phyloP scores from a whole-genome alignment of 257 asterid species.

The Handroanthus guayacan region DNA sequence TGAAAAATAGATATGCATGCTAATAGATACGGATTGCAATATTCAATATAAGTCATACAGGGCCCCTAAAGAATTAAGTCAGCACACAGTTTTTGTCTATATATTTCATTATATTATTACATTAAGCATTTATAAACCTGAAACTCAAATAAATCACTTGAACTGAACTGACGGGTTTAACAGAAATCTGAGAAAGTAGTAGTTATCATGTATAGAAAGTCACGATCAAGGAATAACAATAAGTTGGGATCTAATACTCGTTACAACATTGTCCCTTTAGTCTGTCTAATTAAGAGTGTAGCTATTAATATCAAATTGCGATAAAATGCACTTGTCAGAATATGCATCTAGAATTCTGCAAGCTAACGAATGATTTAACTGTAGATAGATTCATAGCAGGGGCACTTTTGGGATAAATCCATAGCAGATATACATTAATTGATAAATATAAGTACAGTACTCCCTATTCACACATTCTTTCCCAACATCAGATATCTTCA shows the following conservation, averaged over 20 bases:
- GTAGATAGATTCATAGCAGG: neutral
- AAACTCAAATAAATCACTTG: slow-evolving; percentile 5
- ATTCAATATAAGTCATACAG: neutral
- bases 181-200: neutral
- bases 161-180: neutral
- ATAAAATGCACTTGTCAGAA: neutral
- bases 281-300: neutral
- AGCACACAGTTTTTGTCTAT: neutral
- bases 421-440: neutral
- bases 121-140: slow-evolving; percentile 5
- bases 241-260: neutral
- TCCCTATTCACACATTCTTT: neutral
- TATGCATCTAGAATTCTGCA: neutral
- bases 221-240: neutral
- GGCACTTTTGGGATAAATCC: neutral
- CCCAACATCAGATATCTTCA: neutral
- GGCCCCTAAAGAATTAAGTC: neutral
- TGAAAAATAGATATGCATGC: neutral
- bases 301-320: slow-evolving; percentile 16
- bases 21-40: neutral
- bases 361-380: neutral
- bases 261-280: neutral
- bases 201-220: neutral
- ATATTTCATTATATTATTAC: neutral
- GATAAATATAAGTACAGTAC: neutral